Evolutionary conservation across 768 basidiomycete genomes (phyloP).

Genomic region (Lentinula edodes): DNA sequence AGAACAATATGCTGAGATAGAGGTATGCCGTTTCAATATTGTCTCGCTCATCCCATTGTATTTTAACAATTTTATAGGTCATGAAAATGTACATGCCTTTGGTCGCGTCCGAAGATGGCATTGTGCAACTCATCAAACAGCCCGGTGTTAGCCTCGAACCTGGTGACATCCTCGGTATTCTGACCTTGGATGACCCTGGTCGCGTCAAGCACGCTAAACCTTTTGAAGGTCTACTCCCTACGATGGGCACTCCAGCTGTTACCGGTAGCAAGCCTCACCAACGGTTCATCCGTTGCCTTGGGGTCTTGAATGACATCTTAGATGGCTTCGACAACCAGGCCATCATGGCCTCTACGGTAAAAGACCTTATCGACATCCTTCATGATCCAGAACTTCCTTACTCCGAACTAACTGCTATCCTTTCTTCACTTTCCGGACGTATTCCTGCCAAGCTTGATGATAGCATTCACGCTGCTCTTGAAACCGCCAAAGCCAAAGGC

Average conservation of each 20-base stretch:
- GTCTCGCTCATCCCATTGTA: constrained; percentile 3
- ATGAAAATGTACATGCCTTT: constrained; percentile 99
- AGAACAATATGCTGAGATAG: constrained; percentile 96
- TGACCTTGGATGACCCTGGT: constrained; percentile 91
- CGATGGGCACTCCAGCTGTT: constrained; percentile 81
- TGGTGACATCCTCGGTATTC: constrained; percentile 95
- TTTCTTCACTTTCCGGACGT: constrained; percentile 87
- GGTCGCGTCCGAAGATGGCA: constrained; percentile 88
- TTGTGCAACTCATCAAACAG: constrained; percentile 95
- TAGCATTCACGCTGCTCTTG: constrained; percentile 71
- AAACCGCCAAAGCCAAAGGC: constrained; percentile 63
- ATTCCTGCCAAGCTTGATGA: constrained; percentile 92
- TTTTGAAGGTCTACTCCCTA: constrained; percentile 89
- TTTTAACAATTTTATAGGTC: constrained; percentile 39
- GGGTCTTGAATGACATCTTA: constrained; percentile 83
- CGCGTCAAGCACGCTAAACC: constrained; percentile 98
- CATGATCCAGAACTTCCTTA: constrained; percentile 86
- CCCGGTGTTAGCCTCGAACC: constrained; percentile 95
- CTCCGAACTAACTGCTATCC: constrained; percentile 75
- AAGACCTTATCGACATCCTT: constrained; percentile 78
- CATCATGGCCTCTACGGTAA: constrained; percentile 80
- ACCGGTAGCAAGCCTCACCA: constrained; percentile 90
- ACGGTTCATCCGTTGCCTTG: constrained; percentile 65
- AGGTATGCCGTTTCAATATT: constrained; percentile 44
- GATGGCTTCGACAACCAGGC: constrained; percentile 97